Evolutionary conservation across 2,329 filamentous ascomycete species (phyloP).

Genomic region (Myriosclerotinia scirpicola): DNA sequence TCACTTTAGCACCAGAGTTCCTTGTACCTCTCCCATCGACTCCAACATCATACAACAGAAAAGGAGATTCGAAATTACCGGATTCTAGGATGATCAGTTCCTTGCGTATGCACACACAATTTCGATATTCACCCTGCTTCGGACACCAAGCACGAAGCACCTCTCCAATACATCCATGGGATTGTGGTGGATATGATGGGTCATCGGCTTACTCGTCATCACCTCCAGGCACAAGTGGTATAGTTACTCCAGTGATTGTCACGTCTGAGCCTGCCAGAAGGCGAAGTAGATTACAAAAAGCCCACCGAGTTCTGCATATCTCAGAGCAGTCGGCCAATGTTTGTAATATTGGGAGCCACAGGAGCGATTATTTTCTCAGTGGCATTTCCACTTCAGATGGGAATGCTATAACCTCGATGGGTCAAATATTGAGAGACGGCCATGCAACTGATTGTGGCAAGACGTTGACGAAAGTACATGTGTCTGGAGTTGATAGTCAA

Average conservation of each 20-base stretch:
- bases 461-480: not conserved
- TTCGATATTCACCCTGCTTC: slow-evolving; percentile 39
- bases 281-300: slow-evolving; percentile 21
- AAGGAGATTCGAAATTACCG: slow-evolving; percentile 23
- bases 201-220: slow-evolving; percentile 24
- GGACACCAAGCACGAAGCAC: slow-evolving; percentile 39
- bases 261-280: slow-evolving; percentile 15
- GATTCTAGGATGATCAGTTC: slow-evolving; percentile 40
- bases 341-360: slow-evolving; percentile 20
- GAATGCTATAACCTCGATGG: not conserved
- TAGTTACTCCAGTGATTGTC: slow-evolving; percentile 23
- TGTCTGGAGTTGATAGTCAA: not conserved
- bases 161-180: slow-evolving; percentile 36
- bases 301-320: slow-evolving; percentile 23
- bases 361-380: not conserved
- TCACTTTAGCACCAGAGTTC: slow-evolving; percentile 37
- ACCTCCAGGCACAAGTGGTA: slow-evolving; percentile 15
- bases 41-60: slow-evolving; percentile 19
- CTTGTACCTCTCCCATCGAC: slow-evolving; percentile 17
- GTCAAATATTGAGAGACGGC: not conserved
- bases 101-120: slow-evolving; percentile 39
- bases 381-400: not conserved
- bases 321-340: slow-evolving; percentile 26
- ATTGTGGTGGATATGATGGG: slow-evolving; percentile 29
- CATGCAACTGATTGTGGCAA: not conserved